These are phyloP conservation scores for Helianthus annuus DNA, from an alignment of 129 eudicot genomes.

Conservation along the genomic window DNA sequence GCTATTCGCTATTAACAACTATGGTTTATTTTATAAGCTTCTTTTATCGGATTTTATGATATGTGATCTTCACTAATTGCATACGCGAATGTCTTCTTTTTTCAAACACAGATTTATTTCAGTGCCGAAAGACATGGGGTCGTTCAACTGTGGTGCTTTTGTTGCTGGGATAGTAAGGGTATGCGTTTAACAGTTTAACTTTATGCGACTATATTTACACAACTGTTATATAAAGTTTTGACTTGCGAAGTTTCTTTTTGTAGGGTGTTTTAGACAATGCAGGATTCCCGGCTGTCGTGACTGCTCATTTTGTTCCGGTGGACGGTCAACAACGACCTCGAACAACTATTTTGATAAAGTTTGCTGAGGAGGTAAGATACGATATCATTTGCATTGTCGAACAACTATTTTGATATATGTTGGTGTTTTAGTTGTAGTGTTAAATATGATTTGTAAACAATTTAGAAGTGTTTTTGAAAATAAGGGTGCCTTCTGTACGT, in stretches of 20 bases:
- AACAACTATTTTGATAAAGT: slow-evolving; percentile 92
- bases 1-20: too few species aligned
- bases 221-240: neutral
- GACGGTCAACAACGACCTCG: slow-evolving; percentile 96
- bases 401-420: neutral
- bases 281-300: slow-evolving; percentile 98
- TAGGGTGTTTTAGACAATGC: slow-evolving; percentile 96
- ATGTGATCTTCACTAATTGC: neutral
- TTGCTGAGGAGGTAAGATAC: slow-evolving; percentile 88
- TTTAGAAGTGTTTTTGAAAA: too few species aligned
- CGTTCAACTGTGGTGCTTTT: slow-evolving; percentile 99
- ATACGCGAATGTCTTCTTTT: neutral
- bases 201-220: neutral
- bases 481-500: neutral
- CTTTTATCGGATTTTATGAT: neutral
- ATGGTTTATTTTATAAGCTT: neutral
- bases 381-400: neutral
- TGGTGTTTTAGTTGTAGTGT: too few species aligned
- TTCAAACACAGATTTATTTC: slow-evolving; percentile 79
- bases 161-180: slow-evolving; percentile 99
- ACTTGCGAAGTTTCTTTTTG: slow-evolving; percentile 23
- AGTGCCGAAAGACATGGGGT: slow-evolving; percentile 98
- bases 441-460: too few species aligned
- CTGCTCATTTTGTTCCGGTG: slow-evolving; percentile 98
- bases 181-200: slow-evolving; percentile 16